These are phyloP conservation scores for Lecanosticta acicola DNA, from an alignment of 2,329 filamentous ascomycete genomes.

Conservation along the genomic window DNA sequence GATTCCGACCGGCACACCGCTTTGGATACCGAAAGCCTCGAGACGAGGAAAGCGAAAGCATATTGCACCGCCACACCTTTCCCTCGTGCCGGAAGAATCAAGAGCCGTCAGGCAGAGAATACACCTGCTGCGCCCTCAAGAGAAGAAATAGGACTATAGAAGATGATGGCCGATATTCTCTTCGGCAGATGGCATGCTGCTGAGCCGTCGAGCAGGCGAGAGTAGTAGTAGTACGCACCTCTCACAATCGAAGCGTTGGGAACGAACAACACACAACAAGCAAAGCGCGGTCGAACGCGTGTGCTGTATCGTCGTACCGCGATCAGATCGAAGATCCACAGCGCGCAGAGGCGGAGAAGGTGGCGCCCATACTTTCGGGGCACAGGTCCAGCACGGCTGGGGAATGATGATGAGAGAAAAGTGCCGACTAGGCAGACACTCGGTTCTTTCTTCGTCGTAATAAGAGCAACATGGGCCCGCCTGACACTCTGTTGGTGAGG, in stretches of 20 bases:
- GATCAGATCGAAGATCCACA: neutral
- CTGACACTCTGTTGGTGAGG: neutral
- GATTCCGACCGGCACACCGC: constrained; percentile 1
- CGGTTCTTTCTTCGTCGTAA: neutral
- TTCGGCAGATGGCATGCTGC: neutral
- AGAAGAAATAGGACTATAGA: neutral
- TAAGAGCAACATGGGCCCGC: neutral
- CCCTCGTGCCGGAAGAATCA: neutral
- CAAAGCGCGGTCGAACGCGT: neutral
- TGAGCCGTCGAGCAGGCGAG: too few relatives aligned
- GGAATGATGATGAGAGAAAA: neutral
- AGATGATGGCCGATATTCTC: neutral
- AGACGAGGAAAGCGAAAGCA: neutral
- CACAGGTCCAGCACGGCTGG: constrained; percentile 2
- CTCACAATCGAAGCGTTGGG: neutral
- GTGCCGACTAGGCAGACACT: neutral
- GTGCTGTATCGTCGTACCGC: neutral
- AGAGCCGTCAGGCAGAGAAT: neutral
- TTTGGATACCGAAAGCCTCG: neutral
- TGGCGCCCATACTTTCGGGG: neutral
- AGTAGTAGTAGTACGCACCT: too few relatives aligned
- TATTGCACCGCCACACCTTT: constrained; percentile 2
- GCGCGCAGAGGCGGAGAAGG: neutral
- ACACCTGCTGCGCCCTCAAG: neutral
- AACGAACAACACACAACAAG: neutral